Evolutionary conservation across 2,329 filamentous ascomycete species (phyloP), one percentile per base, ranked within the genome.

Genomic region (Truncatella angustata): DNA sequence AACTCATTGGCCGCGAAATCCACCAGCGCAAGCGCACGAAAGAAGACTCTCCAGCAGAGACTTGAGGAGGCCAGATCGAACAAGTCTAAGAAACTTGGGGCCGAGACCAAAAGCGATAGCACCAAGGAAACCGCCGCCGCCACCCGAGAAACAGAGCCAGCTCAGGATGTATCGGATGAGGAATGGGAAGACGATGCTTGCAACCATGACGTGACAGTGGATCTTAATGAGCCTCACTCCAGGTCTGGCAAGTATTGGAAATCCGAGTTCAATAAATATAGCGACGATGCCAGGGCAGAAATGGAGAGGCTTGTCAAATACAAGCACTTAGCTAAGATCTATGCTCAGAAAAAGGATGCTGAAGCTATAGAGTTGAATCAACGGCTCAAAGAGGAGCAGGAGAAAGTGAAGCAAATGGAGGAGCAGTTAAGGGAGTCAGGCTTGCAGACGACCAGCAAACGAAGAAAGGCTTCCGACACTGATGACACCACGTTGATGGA

Each of bases 161-260:
- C 26, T 18, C 57, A 56, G 3, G 58, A 56, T 2, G 57, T 58
- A 26, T 61, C 60, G 1, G 66, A 80, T 2, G 78, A 76, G 21
- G 76, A 75, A 20, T 82, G 79, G 79, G 80, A 83, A 53, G 78
- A 80, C 43, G 75, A 80, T 34, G 65, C 70, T 30, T 72, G 70
- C 58, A 79, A 82, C 48, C 75, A 79, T 50, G 86, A 91, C 60
- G 72, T 85, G 52, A 90, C 87, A 0, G 70, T 86, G 44, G 88
- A 91, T 61, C 71, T 90, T 45, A 86, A 87, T 56, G 85, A 90
- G 61, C 88, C 89, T 5, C 81, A 85, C 56, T 90, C 88, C 2
- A 81, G 87, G 54, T 91, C 88, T 4, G 88, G 88, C 5, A 84
- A 81, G 60, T 91, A 88, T 69, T 93, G 89, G 89, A 92, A 92